Evolutionary conservation across 2,329 filamentous ascomycete genomes (phyloP), one percentile per base, ranked within the genome.

Genomic region (Rutstroemia sp.): DNA sequence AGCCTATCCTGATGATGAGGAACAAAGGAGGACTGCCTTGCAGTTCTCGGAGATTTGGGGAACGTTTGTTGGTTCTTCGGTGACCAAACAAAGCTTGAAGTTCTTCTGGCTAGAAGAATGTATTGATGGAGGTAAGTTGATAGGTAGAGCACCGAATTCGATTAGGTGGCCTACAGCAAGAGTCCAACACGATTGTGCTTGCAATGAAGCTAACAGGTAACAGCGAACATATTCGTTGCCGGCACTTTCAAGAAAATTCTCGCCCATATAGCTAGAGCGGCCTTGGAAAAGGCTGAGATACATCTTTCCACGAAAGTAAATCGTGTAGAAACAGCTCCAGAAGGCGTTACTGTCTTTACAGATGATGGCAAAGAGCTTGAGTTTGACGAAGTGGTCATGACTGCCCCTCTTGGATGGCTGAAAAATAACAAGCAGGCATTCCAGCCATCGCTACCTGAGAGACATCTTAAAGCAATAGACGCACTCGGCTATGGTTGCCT

Each of bases 41-140:
- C 64, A 71, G 39, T 73, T 70, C 14, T 69, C 77, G 3, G 65
- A 67, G 41, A 58, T 66, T 21, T 81, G 80, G 77, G 79, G 79
- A 10, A 74, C 74, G 0, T 81, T 79, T 63, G 75, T 81, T 23
- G 80, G 79, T 3, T 76, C 72, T 54, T 70, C 72, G 2, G 71
- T 80, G 3, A 68, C 71, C 39, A 72, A 61, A 23, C 80, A 83
- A 65, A 81, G 77, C 63, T 67, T 83, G 54, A 79, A 76, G 65
- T 82, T 75, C 65, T 79, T 81, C 62, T 81, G 79, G 77, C 66
- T 83, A 2, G 79, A 82, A 63, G 78, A 82, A 63, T 79, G 77
- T 52, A 75, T 82, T 49, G 78, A 81, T 63, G 79, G 79, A 25
- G 69, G 70, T 71, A 56, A 58, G 64, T 64, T 18, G 4, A 37